phyloP scores from a whole-genome alignment of 345 rosid genomes.

The Lenwebbia sp. region DNA sequence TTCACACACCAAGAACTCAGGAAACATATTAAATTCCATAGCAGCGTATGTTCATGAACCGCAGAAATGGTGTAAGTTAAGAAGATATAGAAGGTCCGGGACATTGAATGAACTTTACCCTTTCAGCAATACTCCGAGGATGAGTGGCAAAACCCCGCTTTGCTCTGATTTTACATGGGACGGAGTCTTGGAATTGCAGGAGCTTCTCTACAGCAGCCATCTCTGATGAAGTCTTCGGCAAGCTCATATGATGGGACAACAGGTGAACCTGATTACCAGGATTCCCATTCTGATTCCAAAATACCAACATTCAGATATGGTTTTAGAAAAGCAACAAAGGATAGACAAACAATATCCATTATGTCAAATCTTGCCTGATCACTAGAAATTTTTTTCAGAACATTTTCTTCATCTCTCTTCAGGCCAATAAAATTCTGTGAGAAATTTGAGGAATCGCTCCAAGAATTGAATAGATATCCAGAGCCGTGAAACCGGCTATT shows the following conservation, averaged over 20 bases:
- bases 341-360: not conserved
- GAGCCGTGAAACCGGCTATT: conserved; percentile 14
- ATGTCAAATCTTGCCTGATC: conserved; percentile 31
- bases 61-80: not conserved
- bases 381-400: conserved; percentile 17
- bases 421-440: conserved; percentile 25
- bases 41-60: not conserved
- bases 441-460: conserved; percentile 49
- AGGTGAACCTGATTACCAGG: conserved; percentile 18
- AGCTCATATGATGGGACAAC: conserved; percentile 40
- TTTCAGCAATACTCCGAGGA: conserved; percentile 97
- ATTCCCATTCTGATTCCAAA: conserved; percentile 25
- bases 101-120: conserved; percentile 32
- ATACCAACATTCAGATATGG: conserved; percentile 1
- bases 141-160: conserved; percentile 99
- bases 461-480: conserved; percentile 36
- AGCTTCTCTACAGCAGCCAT: conserved; percentile 59
- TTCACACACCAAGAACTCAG: not conserved
- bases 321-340: not conserved
- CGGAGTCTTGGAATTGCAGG: conserved; percentile 71
- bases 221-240: conserved; percentile 47
- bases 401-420: conserved; percentile 39
- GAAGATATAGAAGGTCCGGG: not conserved
- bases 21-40: not conserved
- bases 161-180: conserved; percentile 91